A percentile compares a stretch with the other conserved stretches of the same genome.
These are phyloP conservation scores for Paramyrothecium roridum DNA, from an alignment of 2,329 filamentous ascomycete species.

Conservation along the genomic window DNA sequence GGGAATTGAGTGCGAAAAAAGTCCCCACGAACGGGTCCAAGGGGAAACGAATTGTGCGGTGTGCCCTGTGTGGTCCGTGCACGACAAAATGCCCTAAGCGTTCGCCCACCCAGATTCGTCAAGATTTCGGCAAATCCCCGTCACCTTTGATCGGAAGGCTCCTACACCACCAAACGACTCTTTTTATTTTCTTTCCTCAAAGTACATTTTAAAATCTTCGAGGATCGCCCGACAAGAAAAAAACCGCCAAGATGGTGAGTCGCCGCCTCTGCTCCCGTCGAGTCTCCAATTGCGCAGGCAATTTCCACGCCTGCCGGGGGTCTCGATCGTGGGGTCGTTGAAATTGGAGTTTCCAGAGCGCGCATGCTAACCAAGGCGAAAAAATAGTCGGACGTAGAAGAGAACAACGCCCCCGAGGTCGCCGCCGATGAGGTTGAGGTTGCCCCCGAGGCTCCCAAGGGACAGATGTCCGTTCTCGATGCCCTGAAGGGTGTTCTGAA, in stretches of 20 bases:
- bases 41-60: constrained; percentile 19
- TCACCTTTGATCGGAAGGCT: constrained; percentile 24
- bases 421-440: constrained; percentile 87
- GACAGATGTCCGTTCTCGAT: constrained; percentile 96
- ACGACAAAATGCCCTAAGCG: constrained; percentile 41
- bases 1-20: constrained; percentile 7
- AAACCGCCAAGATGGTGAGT: constrained; percentile 60
- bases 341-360: not conserved
- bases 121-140: constrained; percentile 34
- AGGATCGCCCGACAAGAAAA: constrained; percentile 63
- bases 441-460: constrained; percentile 84
- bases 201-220: constrained; percentile 53
- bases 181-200: constrained; percentile 20
- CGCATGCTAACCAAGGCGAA: too few species aligned
- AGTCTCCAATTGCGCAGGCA: not conserved
- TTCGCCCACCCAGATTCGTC: constrained; percentile 24
- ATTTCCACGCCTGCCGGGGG: not conserved
- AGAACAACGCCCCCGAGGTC: constrained; percentile 84
- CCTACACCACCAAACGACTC: constrained; percentile 24
- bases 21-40: constrained; percentile 5
- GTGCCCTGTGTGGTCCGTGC: constrained; percentile 40
- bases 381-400: constrained; percentile 98
- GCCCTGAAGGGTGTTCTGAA: constrained; percentile 98
- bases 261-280: constrained; percentile 7
- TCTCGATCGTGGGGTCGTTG: not conserved